A percentile compares a stretch with the other conserved stretches of the same genome.
Evolutionary conservation across 345 rosid species (phyloP).

Genomic region (Brassica nigra): DNA sequence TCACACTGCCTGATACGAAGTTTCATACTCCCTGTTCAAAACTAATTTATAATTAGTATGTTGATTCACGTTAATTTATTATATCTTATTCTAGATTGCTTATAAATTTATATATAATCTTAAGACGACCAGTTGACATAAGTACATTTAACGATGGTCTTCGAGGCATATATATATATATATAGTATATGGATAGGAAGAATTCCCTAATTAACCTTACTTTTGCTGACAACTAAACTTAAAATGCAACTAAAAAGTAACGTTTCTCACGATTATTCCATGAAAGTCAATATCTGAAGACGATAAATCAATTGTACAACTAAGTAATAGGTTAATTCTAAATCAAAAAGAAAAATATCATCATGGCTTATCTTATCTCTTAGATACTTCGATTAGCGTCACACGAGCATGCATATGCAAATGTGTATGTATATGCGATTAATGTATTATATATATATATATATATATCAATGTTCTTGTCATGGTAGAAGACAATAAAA

Average conservation of each 20-base stretch:
- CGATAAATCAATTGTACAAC: neutral
- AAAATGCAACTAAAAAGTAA: neutral
- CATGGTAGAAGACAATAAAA: conserved; percentile 27
- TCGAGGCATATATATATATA: neutral
- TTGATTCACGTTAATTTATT: neutral
- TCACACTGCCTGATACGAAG: neutral
- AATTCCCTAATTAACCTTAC: neutral
- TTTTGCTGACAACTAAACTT: neutral
- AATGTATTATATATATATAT: no score
- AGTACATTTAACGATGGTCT: neutral
- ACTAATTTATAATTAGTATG: neutral
- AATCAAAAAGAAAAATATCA: neutral
- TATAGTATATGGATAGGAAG: neutral
- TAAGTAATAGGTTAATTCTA: neutral
- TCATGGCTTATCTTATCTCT: neutral
- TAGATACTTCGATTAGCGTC: neutral
- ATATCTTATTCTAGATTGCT: neutral
- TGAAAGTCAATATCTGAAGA: neutral
- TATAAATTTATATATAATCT: neutral
- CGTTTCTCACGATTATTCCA: neutral
- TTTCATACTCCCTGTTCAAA: neutral
- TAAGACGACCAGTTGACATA: neutral
- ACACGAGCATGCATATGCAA: no score
- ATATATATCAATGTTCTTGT: neutral
- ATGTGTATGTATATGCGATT: no score